Base-by-base conservation (phyloP, 2,329 filamentous ascomycete genomes). In the Alternaria burnsii region DNA sequence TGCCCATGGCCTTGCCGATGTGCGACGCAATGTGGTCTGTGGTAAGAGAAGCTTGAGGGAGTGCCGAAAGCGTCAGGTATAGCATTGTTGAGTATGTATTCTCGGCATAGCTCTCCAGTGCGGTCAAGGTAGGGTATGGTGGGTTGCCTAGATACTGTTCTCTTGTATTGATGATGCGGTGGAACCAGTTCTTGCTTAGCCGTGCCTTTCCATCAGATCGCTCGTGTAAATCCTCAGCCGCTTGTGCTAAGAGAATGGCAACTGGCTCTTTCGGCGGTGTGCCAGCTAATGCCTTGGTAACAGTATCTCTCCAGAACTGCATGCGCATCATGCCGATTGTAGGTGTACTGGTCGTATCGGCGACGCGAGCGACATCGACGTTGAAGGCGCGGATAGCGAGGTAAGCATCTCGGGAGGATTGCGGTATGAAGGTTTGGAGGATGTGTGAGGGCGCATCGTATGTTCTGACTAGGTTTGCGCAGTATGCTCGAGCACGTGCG, bases 1-100 rank as follows among this genome's bases (percentile, higher is more conserved):
- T 97, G 9, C 95, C 95, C 50, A 89, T 91, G 0, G 95, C 94
- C 75, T 99, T 99, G 53, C 95, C 95, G 59, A 98, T 91, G 77
- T 99, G 95, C 55, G 92, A 96, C 9, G 94, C 94, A 18, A 99
- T 84, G 80, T 99, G 95, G 73, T 99, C 95, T 42, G 93, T 88
- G 24, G 94, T 90, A 71, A 97, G 85, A 1, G 92, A 96, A 10
- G 89, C 87, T 72, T 97, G 83, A 0, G 93, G 91, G 58, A 97
- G 81, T 7, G 90, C 85, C 18, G 92, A 92, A 38, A 98, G 82
- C 0, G 91, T 94, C 63, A 96, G 85, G 77, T 99, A 99, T 79
- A 97, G 88, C 44, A 98, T 83, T 0, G 93, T 97, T 18, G 93
- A 93, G 80, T 98, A 98, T 1, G 95, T 98, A 70, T 93, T 93